Evolutionary conservation across 108 stramenopile genomes (phyloP).

Genomic region (Asterionellopsis glacialis): DNA sequence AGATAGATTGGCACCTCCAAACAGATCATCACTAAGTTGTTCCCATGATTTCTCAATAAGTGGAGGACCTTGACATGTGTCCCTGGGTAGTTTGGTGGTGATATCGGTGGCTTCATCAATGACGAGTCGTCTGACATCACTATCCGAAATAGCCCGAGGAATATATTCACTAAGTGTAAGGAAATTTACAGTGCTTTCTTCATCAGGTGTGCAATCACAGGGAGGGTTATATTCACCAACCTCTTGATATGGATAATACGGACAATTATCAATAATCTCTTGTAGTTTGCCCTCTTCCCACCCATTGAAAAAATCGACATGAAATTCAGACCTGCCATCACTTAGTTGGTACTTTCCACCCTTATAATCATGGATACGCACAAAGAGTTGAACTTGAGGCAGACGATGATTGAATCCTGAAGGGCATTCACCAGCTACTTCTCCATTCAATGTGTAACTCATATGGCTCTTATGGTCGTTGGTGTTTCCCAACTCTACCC

Average conservation of each 20-base stretch:
- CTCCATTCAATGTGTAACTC: constrained; percentile 24
- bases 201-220: constrained; percentile 7
- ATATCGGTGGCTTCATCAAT: too few relatives aligned
- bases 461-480: constrained; percentile 17
- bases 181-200: too few relatives aligned
- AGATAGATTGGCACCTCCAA: too few relatives aligned
- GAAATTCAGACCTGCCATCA: too few relatives aligned
- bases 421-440: constrained; percentile 22
- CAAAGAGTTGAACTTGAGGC: constrained; percentile 28
- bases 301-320: constrained; percentile 16
- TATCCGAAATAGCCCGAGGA: too few relatives aligned
- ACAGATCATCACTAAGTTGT: too few relatives aligned
- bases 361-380: constrained; percentile 19
- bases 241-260: constrained; percentile 3
- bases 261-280: constrained; percentile 25
- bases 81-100: too few relatives aligned
- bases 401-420: constrained; percentile 10
- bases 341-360: constrained; percentile 5
- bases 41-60: too few relatives aligned
- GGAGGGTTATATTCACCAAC: constrained; percentile 18
- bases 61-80: too few relatives aligned
- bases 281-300: constrained; percentile 21
- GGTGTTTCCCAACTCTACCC: neutral
- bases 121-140: too few relatives aligned
- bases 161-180: too few relatives aligned